Conservation (phyloP, 2,329 filamentous ascomycete genomes). For the Daldinia sp. region DNA sequence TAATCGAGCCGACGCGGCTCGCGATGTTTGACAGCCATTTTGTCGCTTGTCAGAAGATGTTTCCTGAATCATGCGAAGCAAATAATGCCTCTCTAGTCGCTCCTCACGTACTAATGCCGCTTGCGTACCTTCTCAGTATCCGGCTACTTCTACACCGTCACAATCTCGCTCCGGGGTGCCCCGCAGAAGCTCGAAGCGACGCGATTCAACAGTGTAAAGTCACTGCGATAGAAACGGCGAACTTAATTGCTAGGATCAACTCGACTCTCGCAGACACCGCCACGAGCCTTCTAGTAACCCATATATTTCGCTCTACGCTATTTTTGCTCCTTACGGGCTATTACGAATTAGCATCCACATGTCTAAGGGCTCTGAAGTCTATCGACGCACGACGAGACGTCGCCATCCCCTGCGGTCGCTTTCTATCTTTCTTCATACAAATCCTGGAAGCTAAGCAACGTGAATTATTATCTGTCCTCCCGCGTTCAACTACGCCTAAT, state of each 20-base stretch:
- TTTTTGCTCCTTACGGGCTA: constrained; percentile 82
- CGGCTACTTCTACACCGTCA: constrained; percentile 90
- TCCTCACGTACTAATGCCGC: constrained; percentile 77
- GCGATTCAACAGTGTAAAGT: constrained; percentile 83
- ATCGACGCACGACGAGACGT: constrained; percentile 79
- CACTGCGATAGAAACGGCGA: constrained; percentile 82
- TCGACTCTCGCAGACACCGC: constrained; percentile 73
- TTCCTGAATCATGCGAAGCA: constrained; percentile 80
- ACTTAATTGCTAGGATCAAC: constrained; percentile 75
- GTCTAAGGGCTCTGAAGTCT: constrained; percentile 76
- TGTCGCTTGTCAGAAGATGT: constrained; percentile 76
- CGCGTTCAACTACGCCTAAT: constrained; percentile 45
- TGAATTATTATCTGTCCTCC: constrained; percentile 56
- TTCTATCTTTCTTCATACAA: constrained; percentile 83
- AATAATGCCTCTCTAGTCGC: constrained; percentile 76
- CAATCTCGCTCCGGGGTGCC: constrained; percentile 81
- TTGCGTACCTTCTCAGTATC: constrained; percentile 83
- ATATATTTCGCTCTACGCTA: constrained; percentile 88
- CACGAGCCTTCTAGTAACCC: constrained; percentile 80
- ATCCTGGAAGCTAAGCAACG: constrained; percentile 68
- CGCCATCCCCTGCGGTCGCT: constrained; percentile 82
- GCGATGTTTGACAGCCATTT: constrained; percentile 87
- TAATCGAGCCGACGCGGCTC: constrained; percentile 75
- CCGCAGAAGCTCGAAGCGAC: constrained; percentile 71
- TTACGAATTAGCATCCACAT: constrained; percentile 77